Evolutionary conservation across 2,329 filamentous ascomycete species (phyloP).

Genomic region (Penicillium sp.): DNA sequence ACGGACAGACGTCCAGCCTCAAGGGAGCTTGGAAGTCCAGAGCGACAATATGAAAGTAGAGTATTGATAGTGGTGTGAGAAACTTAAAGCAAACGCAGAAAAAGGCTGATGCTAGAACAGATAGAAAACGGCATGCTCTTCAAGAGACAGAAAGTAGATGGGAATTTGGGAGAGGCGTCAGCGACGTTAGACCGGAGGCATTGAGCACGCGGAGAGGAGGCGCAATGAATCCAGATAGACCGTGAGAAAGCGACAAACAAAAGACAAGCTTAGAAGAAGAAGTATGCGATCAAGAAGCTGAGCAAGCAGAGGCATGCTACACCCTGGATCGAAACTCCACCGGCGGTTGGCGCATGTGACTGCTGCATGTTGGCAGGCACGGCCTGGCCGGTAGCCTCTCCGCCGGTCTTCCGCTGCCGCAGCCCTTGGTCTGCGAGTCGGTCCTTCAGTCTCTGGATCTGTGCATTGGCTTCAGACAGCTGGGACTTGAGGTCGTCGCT

Average conservation of each 20-base stretch:
- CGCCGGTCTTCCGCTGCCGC: constrained; percentile 72
- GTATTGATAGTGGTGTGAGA: constrained; percentile 22
- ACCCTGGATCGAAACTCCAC: constrained; percentile 80
- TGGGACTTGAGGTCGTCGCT: constrained; percentile 68
- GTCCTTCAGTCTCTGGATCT: constrained; percentile 67
- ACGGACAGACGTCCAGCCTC: not conserved
- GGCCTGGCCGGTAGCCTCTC: constrained; percentile 52
- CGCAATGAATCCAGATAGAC: constrained; percentile 7
- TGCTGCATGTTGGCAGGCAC: constrained; percentile 53
- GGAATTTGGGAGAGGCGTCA: constrained; percentile 25
- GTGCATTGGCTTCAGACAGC: constrained; percentile 71
- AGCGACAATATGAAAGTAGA: constrained; percentile 11
- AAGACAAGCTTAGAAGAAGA: constrained; percentile 72
- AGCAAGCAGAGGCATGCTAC: constrained; percentile 80
- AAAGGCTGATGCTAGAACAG: constrained; percentile 30
- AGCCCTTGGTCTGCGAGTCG: constrained; percentile 67
- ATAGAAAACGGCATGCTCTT: constrained; percentile 27
- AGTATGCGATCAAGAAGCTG: constrained; percentile 90
- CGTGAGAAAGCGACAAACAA: constrained; percentile 12
- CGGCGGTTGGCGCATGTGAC: constrained; percentile 58
- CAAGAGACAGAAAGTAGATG: constrained; percentile 27
- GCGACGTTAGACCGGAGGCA: constrained; percentile 26
- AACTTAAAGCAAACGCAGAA: constrained; percentile 18
- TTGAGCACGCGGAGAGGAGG: constrained; percentile 19
- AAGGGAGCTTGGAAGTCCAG: constrained; percentile 1